Conservation (phyloP, 805 yeast species). For the Wickerhamomyces ciferrii region DNA sequence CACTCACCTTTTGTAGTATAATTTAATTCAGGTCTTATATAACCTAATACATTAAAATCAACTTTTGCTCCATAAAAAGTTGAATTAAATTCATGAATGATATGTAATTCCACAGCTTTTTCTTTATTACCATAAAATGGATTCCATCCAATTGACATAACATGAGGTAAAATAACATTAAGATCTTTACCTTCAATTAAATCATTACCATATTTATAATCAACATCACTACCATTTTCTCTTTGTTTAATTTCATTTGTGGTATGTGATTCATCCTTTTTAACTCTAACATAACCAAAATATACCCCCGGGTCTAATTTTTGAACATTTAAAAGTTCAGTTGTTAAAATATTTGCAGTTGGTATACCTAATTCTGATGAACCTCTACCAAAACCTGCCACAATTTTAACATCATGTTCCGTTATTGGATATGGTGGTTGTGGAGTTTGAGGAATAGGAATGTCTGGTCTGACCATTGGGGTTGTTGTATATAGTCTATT, state of each 20-base stretch:
- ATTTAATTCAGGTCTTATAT: constrained; percentile 84
- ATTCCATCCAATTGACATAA: constrained; percentile 94
- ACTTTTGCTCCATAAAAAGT: constrained; percentile 82
- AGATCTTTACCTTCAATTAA: constrained; percentile 34
- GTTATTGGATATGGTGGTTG: constrained; percentile 43
- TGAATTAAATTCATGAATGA: constrained; percentile 62
- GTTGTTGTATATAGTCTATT: neutral
- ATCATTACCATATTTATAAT: constrained; percentile 55
- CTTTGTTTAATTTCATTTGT: constrained; percentile 22
- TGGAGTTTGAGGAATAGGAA: constrained; percentile 35
- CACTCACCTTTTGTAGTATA: constrained; percentile 58
- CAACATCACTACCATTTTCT: constrained; percentile 37
- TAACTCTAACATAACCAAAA: constrained; percentile 66
- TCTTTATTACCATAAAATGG: constrained; percentile 80
- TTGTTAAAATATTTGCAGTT: constrained; percentile 82
- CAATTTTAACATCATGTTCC: constrained; percentile 39
- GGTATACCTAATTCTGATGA: constrained; percentile 92
- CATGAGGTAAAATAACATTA: constrained; percentile 68
- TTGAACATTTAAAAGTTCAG: constrained; percentile 33
- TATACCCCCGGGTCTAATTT: constrained; percentile 74
- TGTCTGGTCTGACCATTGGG: constrained; percentile 20
- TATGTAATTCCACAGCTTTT: constrained; percentile 84
- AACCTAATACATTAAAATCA: constrained; percentile 72
- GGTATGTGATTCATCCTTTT: constrained; percentile 7
- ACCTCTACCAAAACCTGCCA: constrained; percentile 94